phyloP scores from a whole-genome alignment of 164 flowering plant genomes.

The Platanus orientalis region DNA sequence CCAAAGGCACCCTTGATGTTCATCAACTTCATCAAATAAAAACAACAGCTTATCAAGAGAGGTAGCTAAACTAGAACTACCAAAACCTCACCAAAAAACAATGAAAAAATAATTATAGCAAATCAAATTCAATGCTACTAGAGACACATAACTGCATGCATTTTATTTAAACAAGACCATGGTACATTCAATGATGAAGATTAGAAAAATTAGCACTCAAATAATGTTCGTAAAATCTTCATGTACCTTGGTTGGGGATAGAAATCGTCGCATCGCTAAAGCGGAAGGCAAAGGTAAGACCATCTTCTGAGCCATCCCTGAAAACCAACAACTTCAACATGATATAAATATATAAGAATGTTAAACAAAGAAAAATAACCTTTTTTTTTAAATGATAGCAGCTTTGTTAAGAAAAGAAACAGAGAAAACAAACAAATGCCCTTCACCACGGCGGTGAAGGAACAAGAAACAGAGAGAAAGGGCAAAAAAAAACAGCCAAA shows the following conservation, averaged over 20 bases:
- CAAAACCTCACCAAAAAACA: no score
- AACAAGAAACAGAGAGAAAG: no score
- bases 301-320: constrained; percentile 91
- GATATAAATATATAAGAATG: neutral
- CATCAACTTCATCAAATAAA: no score
- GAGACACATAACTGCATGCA: neutral
- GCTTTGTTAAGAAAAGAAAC: no score
- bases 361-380: neutral
- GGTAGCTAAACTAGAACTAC: no score
- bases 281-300: constrained; percentile 92
- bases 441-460: no score
- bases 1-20: no score
- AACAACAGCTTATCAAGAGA: no score
- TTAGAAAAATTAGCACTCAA: no score
- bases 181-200: neutral
- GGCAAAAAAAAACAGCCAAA: no score
- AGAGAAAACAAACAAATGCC: no score
- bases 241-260: constrained; percentile 74
- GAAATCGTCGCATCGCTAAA: constrained; percentile 79
- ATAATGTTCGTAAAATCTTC: neutral
- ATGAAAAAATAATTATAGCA: neutral
- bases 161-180: neutral
- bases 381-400: no score
- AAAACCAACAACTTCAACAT: constrained; percentile 18
- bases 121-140: neutral